Evolutionary conservation across 2,329 filamentous ascomycete species (phyloP), one percentile per base, ranked within the genome.

Genomic region (Fusarium xyrophilum): DNA sequence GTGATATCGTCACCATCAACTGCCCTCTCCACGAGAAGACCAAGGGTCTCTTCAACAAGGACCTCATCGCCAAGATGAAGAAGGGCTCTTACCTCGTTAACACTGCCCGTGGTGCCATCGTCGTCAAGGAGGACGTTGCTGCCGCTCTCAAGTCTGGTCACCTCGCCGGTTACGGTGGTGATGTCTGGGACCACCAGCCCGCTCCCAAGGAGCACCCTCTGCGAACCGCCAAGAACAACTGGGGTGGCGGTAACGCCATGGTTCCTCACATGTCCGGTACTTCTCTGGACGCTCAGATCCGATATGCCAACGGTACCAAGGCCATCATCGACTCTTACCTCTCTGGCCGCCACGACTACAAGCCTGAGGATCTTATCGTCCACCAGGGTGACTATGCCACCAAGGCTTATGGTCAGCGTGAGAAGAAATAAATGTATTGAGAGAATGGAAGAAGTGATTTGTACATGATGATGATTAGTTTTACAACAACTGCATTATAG

Each of bases 11-110:
- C 82, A 99, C 96, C 79, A 98, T 99, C 86, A 99, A 99, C 90
- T 97, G 94, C 88, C 96, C 96, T 56, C 89, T 99, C 70, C 96
- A 99, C 86, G 95, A 98, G 88, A 97, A 96, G 89, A 99, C 96
- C 36, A 88, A 89, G 68, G 95, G 95, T 74, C 83, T 99, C 69
- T 98, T 98, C 88, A 97, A 98, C 91, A 97, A 97, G 91, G 93
- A 98, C 50, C 87, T 98, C 76, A 95, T 98, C 79, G 86, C 89
- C 82, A 97, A 98, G 92, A 99, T 98, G 96, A 98, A 98, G 92
- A 91, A 91, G 81, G 94, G 91, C 76, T 91, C 93, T 40, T 98
- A 96, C 93, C 91, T 99, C 79, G 85, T 99, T 85, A 99, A 99
- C 91, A 99, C 96, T 35, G 96, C 96, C 74, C 96, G 96, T 81